These are phyloP conservation scores for Grifola frondosa DNA, from an alignment of 1,284 basidiomycete genomes.

Conservation along the genomic window DNA sequence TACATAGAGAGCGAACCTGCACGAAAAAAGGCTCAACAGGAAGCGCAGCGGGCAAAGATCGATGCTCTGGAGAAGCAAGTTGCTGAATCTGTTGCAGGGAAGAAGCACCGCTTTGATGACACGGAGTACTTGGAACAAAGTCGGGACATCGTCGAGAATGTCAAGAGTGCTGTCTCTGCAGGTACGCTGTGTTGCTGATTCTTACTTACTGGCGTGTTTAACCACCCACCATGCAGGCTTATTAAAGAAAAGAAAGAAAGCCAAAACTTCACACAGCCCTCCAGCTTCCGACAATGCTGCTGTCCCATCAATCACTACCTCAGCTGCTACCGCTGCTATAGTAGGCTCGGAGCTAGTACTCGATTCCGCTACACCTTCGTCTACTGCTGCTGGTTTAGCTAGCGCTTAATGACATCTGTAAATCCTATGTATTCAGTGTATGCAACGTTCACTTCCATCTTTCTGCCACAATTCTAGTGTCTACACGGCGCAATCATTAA, in stretches of 20 bases:
- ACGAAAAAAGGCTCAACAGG: constrained; percentile 76
- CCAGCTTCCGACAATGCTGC: constrained; percentile 21
- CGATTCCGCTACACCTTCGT: constrained; percentile 16
- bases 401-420: constrained; percentile 13
- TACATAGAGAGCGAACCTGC: constrained; percentile 86
- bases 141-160: constrained; percentile 88
- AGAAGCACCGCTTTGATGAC: constrained; percentile 91
- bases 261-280: constrained; percentile 50
- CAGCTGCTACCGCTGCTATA: constrained; percentile 18
- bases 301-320: constrained; percentile 17
- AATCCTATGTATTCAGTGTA: neutral
- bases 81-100: constrained; percentile 70
- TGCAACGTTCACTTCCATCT: neutral
- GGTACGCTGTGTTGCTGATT: constrained; percentile 45
- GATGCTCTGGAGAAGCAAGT: constrained; percentile 82
- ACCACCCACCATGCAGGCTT: constrained; percentile 44
- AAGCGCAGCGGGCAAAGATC: constrained; percentile 83
- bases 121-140: constrained; percentile 91
- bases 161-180: constrained; percentile 85
- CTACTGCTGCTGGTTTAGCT: constrained; percentile 16
- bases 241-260: constrained; percentile 86
- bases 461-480: neutral
- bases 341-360: constrained; percentile 20
- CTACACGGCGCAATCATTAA: no score
- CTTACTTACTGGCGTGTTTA: constrained; percentile 1